Evolutionary conservation across 352 stramenopile genomes (phyloP), one percentile per base, ranked within the genome.

Genomic region (Pythium plurisporium): DNA sequence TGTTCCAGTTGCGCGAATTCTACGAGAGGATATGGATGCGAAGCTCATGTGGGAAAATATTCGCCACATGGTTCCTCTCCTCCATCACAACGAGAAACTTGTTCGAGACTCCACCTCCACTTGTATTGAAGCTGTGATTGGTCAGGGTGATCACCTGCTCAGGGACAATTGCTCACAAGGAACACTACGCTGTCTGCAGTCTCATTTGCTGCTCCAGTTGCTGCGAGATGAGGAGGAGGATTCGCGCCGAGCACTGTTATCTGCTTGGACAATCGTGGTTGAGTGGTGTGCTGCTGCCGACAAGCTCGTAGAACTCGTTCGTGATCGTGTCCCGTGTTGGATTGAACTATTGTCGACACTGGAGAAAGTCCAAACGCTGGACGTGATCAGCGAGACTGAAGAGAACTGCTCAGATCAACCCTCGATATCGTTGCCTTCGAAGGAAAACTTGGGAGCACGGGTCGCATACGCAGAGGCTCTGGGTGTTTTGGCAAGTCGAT

Each of bases 201-300:
- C 82, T 1, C 83, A 83, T 60, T 22, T 93, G 19, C 36, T 93
- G 31, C 61, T 87, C 22, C 83, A 93, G 49, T 10, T 91, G 9
- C 45, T 90, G 42, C 38, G 69, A 14, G 83, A 90, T 54, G 52
- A 69, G 10, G 53, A 82, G 9, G 43, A 72, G 2, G 29, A 42
- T 7, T 36, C 74, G 15, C 60, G 65, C 33, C 44, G 55, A 40
- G 69, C 52, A 4, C 37, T 90, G 20, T 31, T 78, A 40, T 36
- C 45, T 15, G 54, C 61, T 2, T 93, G 79, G 80, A 73, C 78
- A 65, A 44, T 44, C 9, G 51, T 76, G 2, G 48, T 87, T 23
- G 34, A 40, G 15, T 67, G 52, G 10, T 65, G 70, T 22, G 69
- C 58, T 5, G 44, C 46, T 10, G 50, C 64, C 12, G 48, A 44